Conservation (phyloP, 495 filamentous ascomycete species). For the Aspergillus biplanus region DNA sequence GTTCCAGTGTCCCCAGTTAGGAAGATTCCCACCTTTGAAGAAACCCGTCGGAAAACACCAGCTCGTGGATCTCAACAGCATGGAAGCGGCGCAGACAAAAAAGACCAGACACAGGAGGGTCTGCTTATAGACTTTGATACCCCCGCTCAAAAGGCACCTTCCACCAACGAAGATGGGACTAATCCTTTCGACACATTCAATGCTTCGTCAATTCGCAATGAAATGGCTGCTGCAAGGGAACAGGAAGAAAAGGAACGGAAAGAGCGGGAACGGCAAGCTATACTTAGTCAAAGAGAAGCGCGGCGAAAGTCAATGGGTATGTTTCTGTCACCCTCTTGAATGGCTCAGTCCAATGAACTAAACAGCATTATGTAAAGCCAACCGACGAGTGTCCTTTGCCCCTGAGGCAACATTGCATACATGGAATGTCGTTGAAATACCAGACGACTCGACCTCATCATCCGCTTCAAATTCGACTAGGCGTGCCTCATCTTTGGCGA, state of each 20-base stretch:
- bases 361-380: constrained; percentile 51
- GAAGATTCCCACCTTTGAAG: constrained; percentile 57
- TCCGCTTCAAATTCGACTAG: constrained; percentile 74
- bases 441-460: constrained; percentile 84
- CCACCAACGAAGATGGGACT: constrained; percentile 44
- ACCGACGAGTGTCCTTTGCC: constrained; percentile 94
- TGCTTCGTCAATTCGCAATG: constrained; percentile 58
- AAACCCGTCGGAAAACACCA: constrained; percentile 47
- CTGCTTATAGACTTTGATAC: constrained; percentile 54
- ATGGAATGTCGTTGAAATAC: constrained; percentile 92
- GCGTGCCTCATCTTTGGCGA: constrained; percentile 65
- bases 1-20: constrained; percentile 67
- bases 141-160: constrained; percentile 34
- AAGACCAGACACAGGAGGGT: constrained; percentile 36
- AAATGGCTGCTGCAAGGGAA: constrained; percentile 74
- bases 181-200: constrained; percentile 65
- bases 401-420: constrained; percentile 97
- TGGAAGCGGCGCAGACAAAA: constrained; percentile 24
- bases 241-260: constrained; percentile 71
- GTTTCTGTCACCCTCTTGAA: constrained; percentile 6
- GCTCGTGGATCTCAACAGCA: constrained; percentile 34
- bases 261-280: constrained; percentile 65
- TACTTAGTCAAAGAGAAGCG: constrained; percentile 76
- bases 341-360: constrained; percentile 14
- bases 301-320: constrained; percentile 83